Evolutionary conservation across 306 rosid species (phyloP), one percentile per base, ranked within the genome.

Genomic region (Cercis canadensis): DNA sequence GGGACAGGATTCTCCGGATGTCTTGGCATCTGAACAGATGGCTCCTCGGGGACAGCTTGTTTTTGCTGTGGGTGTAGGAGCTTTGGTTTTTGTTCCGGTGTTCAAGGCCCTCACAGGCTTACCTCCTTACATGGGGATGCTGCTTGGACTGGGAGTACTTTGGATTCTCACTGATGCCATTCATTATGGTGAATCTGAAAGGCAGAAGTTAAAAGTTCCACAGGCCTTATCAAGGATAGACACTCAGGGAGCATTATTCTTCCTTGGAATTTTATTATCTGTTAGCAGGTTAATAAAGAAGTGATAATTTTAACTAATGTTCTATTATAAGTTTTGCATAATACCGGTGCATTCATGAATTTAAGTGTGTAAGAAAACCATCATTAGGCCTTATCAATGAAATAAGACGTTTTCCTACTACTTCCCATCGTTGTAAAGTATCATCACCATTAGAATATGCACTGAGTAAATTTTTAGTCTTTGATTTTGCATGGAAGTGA

Each of bases 161-260:
- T 94, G 98, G 98, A 78, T 94, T 80, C 86, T 94, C 40, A 94
- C 97, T 11, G 98, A 94, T 80, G 97, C 98, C n/a, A 94, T 94
- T 69, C 98, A 94, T 76, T 89, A 73, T 49, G 98, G 98, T 15
- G 97, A 90, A 86, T 87, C 98, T 29, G 96, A 90, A 86, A 78
- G 97, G 68, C 90, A 94, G 80, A 89, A 49, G 85, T 86, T 94
- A 64, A 90, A 90, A 81, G 97, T 94, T 39, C 98, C 98, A 24
- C 97, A 90, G 53, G 98, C 98, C 69, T 82, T 90, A 46, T 94
- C 98, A 57, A 83, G 95, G 71, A 94, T 94, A 59, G 98, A 94
- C 78, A 89, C 98, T 62, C 97, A 94, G 80, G 98, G 92, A 80
- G 92, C 73, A 19, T 85, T 94, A 41, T 94, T 94, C 80, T 94